phyloP scores from a whole-genome alignment of 2,329 filamentous ascomycete species.

The Thelonectria blattea region DNA sequence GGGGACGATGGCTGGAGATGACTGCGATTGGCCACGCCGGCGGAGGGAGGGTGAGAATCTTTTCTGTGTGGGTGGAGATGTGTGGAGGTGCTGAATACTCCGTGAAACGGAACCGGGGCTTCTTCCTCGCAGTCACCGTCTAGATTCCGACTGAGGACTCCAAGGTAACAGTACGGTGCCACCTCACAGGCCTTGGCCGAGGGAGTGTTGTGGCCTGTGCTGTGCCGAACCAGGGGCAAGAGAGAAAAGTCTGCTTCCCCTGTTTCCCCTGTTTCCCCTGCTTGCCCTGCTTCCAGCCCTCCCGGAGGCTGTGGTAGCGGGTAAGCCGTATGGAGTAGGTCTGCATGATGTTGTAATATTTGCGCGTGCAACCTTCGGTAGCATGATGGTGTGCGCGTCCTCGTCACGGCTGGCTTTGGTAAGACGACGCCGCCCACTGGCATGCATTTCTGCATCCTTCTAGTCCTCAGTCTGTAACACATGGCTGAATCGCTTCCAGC shows the following conservation, averaged over 20 bases:
- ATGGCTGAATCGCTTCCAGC: not conserved
- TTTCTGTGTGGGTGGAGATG: constrained; percentile 14
- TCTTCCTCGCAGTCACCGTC: constrained; percentile 11
- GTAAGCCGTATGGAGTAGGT: constrained; percentile 7
- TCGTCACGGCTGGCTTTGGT: not conserved
- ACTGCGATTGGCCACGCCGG: constrained; percentile 1
- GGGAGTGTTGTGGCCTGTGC: constrained; percentile 12
- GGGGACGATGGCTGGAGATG: not conserved
- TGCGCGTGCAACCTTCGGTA: not conserved
- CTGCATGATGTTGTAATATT: constrained; percentile 6
- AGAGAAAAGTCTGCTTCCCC: constrained; percentile 6
- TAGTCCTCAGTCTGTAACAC: not conserved
- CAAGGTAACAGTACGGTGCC: constrained; percentile 10
- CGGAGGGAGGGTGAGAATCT: constrained; percentile 6
- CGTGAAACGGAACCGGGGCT: constrained; percentile 15
- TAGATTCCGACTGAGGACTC: not conserved
- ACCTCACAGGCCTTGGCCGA: constrained; percentile 11
- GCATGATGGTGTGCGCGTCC: not conserved
- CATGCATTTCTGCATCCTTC: constrained; percentile 1
- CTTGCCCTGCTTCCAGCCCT: not conserved
- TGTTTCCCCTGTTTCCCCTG: not conserved
- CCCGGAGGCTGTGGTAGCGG: constrained; percentile 6
- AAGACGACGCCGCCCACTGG: constrained; percentile 13
- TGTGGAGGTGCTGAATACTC: not conserved
- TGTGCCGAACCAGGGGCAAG: constrained; percentile 1